Base-by-base conservation (phyloP, 495 filamentous ascomycete species). In the Tuber umbilicatum region DNA sequence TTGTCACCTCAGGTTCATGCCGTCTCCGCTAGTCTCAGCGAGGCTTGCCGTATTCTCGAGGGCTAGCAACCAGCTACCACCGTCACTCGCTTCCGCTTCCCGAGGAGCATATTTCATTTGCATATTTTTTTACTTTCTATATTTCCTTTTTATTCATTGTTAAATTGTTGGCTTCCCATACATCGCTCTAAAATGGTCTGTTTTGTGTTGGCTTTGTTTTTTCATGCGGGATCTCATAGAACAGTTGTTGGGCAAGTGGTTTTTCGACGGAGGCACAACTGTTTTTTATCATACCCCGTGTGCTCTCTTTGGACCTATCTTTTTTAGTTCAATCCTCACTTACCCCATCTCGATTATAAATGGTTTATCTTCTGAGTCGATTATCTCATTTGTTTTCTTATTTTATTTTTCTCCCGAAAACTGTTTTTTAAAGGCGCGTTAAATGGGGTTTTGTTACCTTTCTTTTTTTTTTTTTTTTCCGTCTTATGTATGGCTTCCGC, bases 11-110 rank as follows among this genome's bases (percentile, higher is more conserved):
- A 78, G 77, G 71, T 78, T 4, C 72, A 64, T 71, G 72, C 72
- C 31, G 77, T 79, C 7, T 79, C 77, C 1, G 71, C 69, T 23
- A 72, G 75, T 6, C 71, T 79, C 19, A 72, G 60, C 35, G 72
- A 79, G 72, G 77, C 77, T 23, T 79, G 77, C 55, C 72, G 76
- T 19, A 74, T 74, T n/a, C 45, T 79, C 40, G 77, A 78, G 31
- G 69, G 45, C 43, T 79, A 79, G 69, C 55, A 60, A 64, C 55
- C 27, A 64, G 7, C 55, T 35, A 19, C 16, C 17, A 5, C 55
- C 27, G 55, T 64, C 55, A 64, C 27, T 35, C 55, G 55, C 27
- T 35, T 19, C 27, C 55, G 35, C 55, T 35, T 1, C 55, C 55
- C 14, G 14, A 64, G 31, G 14, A 64, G 27, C 55, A 35, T 17